Conservation (phyloP, 2,329 filamentous ascomycete species). For the Tothia fuscella region DNA sequence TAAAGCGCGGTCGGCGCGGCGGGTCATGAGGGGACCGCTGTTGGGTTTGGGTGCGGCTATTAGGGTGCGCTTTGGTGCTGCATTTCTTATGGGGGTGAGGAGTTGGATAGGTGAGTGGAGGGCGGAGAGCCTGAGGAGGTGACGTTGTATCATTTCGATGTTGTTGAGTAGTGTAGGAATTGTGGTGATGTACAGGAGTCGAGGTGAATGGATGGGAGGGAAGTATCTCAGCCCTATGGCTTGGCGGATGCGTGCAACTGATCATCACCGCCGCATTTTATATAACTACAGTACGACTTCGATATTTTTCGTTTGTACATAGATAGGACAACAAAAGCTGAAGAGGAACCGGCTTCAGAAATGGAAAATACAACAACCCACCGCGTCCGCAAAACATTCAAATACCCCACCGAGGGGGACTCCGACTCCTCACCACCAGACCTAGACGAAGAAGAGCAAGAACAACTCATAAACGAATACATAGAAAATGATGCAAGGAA, state of each 20-base stretch:
- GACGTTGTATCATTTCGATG: slow-evolving; percentile 2
- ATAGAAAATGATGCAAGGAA: slow-evolving; percentile 36
- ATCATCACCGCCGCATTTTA: no score
- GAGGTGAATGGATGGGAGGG: no score
- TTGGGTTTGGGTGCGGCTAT: slow-evolving; percentile 38
- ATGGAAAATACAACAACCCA: slow-evolving; percentile 33
- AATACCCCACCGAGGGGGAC: slow-evolving; percentile 54
- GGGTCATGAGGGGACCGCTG: slow-evolving; percentile 39
- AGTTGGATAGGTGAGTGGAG: background rate
- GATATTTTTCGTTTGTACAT: no score
- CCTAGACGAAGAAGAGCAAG: slow-evolving; percentile 58
- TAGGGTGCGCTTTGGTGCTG: slow-evolving; percentile 30
- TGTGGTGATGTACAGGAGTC: background rate
- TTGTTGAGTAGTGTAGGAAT: background rate
- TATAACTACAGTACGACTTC: no score
- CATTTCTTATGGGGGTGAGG: background rate
- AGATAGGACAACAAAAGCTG: no score
- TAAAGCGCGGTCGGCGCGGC: slow-evolving; percentile 41
- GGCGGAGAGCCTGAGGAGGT: background rate
- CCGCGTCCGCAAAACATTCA: slow-evolving; percentile 67
- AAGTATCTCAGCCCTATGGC: no score
- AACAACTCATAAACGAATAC: slow-evolving; percentile 47
- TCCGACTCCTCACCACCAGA: slow-evolving; percentile 40
- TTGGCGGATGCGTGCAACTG: no score
- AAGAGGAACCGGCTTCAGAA: no score